Percentiles rank a stretch among this genome's conserved stretches.
These are phyloP conservation scores for Colletotrichum eleusines DNA, from an alignment of 2,329 filamentous ascomycete genomes.

Conservation along the genomic window DNA sequence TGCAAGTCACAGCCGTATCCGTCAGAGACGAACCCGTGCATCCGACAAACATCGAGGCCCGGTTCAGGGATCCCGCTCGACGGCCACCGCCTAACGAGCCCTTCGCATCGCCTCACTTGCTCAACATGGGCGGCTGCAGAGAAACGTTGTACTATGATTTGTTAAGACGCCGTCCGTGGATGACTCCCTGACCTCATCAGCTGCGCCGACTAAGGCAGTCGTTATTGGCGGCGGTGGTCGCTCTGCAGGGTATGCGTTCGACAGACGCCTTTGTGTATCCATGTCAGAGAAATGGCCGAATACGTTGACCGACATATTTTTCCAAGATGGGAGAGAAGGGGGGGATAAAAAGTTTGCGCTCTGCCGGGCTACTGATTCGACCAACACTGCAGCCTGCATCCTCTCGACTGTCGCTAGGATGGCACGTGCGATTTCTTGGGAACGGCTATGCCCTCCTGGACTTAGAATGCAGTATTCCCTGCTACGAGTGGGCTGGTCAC, in stretches of 20 bases:
- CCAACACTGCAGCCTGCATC: constrained; percentile 21
- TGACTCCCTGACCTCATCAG: constrained; percentile 36
- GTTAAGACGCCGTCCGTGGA: constrained; percentile 28
- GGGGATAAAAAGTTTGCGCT: constrained; percentile 23
- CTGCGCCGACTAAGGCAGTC: constrained; percentile 28
- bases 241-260: constrained; percentile 25
- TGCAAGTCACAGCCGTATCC: constrained; percentile 5
- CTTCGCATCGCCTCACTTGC: constrained; percentile 30
- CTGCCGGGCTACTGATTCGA: constrained; percentile 28
- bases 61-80: constrained; percentile 30
- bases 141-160: constrained; percentile 38
- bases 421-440: constrained; percentile 24
- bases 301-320: constrained; percentile 37
- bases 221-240: constrained; percentile 23
- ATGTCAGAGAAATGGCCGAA: constrained; percentile 31
- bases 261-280: constrained; percentile 33
- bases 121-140: constrained; percentile 32
- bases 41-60: constrained; percentile 15
- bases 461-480: constrained; percentile 1
- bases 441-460: constrained; percentile 12
- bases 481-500: background rate
- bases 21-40: constrained; percentile 14
- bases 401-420: constrained; percentile 13
- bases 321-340: constrained; percentile 17
- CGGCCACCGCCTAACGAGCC: constrained; percentile 3